A percentile compares a stretch with the other conserved stretches of the same genome.
phyloP scores from a whole-genome alignment of 1,284 basidiomycete species.

The Trametes pubescens region DNA sequence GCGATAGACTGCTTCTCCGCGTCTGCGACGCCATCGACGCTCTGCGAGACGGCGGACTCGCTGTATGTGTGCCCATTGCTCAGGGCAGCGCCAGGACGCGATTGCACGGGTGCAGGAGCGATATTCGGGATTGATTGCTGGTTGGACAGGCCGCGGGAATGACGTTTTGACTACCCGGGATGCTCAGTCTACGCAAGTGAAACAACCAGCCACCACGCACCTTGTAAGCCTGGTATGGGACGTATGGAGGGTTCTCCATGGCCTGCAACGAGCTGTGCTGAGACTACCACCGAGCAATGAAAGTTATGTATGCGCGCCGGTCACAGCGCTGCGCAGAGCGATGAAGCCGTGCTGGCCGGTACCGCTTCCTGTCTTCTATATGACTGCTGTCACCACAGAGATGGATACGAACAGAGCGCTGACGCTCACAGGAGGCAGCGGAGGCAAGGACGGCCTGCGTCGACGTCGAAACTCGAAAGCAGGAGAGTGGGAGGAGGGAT shows the following conservation, averaged over 20 bases:
- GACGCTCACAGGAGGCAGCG: background rate
- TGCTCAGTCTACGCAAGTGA: constrained; percentile 22
- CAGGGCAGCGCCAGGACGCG: constrained; percentile 29
- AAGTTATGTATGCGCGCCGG: constrained; percentile 7
- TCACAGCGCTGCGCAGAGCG: constrained; percentile 26
- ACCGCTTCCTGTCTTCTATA: constrained; percentile 20
- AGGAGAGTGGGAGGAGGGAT: background rate
- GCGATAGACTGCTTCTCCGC: constrained; percentile 31
- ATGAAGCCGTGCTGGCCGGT: constrained; percentile 27
- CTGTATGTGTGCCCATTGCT: constrained; percentile 35
- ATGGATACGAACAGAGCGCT: background rate
- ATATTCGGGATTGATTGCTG: constrained; percentile 42
- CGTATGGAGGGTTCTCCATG: constrained; percentile 43
- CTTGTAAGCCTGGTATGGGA: constrained; percentile 81
- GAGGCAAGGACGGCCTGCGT: constrained; percentile 9
- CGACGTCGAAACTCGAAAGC: constrained; percentile 8
- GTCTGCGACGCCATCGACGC: constrained; percentile 23
- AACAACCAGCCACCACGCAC: constrained; percentile 46
- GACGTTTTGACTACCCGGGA: constrained; percentile 68
- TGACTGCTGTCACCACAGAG: constrained; percentile 13
- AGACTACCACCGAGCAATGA: constrained; percentile 3
- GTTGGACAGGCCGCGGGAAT: constrained; percentile 63
- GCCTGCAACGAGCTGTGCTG: constrained; percentile 10
- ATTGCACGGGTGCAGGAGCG: constrained; percentile 39
- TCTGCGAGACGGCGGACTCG: constrained; percentile 33